These are phyloP conservation scores for Dalechampia spathulata DNA, from an alignment of 441 rosid species.

Conservation along the genomic window DNA sequence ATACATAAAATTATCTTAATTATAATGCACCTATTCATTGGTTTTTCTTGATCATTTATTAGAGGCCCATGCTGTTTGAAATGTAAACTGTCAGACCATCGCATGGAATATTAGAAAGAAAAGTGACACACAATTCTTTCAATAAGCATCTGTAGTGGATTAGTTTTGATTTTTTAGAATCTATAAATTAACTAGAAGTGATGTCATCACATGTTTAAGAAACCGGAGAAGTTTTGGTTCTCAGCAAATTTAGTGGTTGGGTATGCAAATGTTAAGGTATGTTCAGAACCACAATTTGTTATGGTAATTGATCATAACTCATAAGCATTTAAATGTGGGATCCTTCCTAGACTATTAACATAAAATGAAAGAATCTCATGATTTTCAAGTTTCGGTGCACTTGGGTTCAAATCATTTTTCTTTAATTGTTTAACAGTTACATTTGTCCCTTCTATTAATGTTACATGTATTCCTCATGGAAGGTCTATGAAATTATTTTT, in stretches of 20 bases:
- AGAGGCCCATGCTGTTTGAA: constrained; percentile 3
- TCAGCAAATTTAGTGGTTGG: background rate
- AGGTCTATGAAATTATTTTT: constrained; percentile 12
- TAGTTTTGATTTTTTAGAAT: no score
- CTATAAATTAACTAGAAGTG: no score
- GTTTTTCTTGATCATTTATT: background rate
- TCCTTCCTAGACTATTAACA: no score
- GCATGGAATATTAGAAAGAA: background rate
- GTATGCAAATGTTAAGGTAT: background rate
- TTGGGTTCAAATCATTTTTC: background rate
- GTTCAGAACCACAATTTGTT: no score
- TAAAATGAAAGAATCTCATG: background rate
- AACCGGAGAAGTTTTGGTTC: background rate
- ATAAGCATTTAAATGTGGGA: background rate
- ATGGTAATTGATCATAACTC: no score
- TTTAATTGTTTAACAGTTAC: background rate
- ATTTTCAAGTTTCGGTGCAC: background rate
- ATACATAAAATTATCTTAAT: no score
- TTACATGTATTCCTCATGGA: constrained; percentile 5
- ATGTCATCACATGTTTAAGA: no score
- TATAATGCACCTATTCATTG: background rate
- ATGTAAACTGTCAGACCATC: background rate
- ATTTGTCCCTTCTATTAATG: constrained; percentile 4
- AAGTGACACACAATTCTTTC: background rate
- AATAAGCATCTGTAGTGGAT: background rate